Conservation (phyloP, 352 stramenopile species). For the Phytophthora capsici region DNA sequence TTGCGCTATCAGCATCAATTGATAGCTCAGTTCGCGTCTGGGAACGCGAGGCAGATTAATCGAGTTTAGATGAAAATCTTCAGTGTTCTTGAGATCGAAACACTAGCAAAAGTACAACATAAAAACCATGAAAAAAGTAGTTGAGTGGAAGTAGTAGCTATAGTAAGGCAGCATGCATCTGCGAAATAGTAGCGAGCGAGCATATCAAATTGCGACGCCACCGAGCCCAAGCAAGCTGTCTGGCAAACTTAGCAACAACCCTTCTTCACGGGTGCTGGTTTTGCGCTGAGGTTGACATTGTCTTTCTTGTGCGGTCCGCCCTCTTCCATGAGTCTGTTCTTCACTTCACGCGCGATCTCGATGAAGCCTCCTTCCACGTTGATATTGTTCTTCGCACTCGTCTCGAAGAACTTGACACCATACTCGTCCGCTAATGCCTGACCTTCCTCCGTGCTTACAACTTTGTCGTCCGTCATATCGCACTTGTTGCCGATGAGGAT, state of each 20-base stretch:
- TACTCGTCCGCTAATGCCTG: conserved; percentile 95
- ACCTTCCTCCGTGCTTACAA: conserved; percentile 95
- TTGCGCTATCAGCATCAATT: conserved; percentile 55
- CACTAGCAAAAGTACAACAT: neutral
- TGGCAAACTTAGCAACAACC: conserved; percentile 78
- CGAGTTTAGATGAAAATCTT: neutral
- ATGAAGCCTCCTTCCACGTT: conserved; percentile 94
- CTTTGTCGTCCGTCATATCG: conserved; percentile 98
- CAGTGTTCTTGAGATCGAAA: neutral
- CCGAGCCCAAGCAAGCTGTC: conserved; percentile 35
- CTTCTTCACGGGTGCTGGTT: conserved; percentile 80
- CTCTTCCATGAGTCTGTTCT: conserved; percentile 91
- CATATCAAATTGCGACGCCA: conserved; percentile 21
- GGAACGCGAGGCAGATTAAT: conserved; percentile 30
- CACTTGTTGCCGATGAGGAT: conserved; percentile 99
- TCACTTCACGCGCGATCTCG: conserved; percentile 89
- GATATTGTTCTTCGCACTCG: conserved; percentile 96
- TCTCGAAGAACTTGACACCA: conserved; percentile 96
- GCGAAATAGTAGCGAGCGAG: conserved; percentile 21
- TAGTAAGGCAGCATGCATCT: conserved; percentile 39
- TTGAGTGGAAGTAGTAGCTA: conserved; percentile 43
- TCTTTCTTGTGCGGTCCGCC: conserved; percentile 88
- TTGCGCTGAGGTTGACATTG: conserved; percentile 81
- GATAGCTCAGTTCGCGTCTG: conserved; percentile 80
- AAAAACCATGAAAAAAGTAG: conserved; percentile 34